These are phyloP conservation scores for Mortierella sp. DNA, from an alignment of 371 early-diverging fungal species.

Conservation along the genomic window DNA sequence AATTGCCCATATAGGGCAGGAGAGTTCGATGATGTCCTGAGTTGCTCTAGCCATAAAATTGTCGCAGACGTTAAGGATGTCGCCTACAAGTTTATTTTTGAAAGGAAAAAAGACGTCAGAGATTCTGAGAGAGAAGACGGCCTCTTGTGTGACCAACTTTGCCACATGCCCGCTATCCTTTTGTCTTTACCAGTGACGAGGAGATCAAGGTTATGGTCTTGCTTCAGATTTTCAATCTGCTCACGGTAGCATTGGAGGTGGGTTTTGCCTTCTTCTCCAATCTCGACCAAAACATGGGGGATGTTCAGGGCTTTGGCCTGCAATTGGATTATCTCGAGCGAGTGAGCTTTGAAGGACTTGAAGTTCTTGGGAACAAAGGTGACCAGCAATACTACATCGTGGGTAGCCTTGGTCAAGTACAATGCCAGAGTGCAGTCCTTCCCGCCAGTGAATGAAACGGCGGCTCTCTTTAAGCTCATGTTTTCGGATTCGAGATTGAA, in stretches of 20 bases:
- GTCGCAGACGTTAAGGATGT: constrained; percentile 68
- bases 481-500: not conserved
- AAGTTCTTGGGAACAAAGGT: constrained; percentile 65
- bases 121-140: too few relatives aligned
- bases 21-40: constrained; percentile 60
- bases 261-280: constrained; percentile 60
- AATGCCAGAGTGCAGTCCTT: constrained; percentile 70
- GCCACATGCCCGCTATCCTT: not conserved
- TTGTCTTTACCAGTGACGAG: constrained; percentile 63
- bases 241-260: constrained; percentile 63
- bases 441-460: constrained; percentile 70
- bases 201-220: constrained; percentile 55
- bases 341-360: constrained; percentile 66
- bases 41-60: constrained; percentile 72
- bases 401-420: constrained; percentile 57
- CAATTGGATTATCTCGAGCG: constrained; percentile 57
- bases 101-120: not conserved
- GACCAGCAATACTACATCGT: constrained; percentile 61
- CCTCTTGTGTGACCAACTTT: not conserved
- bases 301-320: constrained; percentile 63
- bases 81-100: constrained; percentile 45
- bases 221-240: constrained; percentile 52
- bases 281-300: constrained; percentile 59
- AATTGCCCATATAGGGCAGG: constrained; percentile 69
- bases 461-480: constrained; percentile 54